Evolutionary conservation across 306 rosid genomes (phyloP).

Genomic region (Quercus agrifolia): DNA sequence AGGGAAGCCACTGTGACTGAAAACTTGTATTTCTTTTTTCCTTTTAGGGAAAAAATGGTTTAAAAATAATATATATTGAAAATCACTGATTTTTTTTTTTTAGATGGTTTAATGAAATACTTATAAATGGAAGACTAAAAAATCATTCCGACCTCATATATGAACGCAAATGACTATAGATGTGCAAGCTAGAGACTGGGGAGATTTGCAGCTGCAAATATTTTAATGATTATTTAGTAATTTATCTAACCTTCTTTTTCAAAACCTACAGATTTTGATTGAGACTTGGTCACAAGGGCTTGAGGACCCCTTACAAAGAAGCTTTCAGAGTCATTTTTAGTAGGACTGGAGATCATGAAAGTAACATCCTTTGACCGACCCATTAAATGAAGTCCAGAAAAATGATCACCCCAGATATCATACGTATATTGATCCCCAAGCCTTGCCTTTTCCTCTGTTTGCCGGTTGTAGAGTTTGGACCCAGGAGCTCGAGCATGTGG

Average conservation of each 20-base stretch:
- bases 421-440: slow-evolving; percentile 62
- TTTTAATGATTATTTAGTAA: slow-evolving; percentile 6
- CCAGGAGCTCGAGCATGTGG: slow-evolving; percentile 78
- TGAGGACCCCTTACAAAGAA: slow-evolving; percentile 89
- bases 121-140: too few relatives aligned
- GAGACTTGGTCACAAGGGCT: slow-evolving; percentile 45
- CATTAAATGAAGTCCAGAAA: slow-evolving; percentile 67
- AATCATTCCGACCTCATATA: background rate
- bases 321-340: slow-evolving; percentile 63
- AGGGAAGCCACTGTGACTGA: background rate
- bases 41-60: background rate
- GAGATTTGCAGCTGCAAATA: slow-evolving; percentile 6
- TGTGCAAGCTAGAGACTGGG: background rate
- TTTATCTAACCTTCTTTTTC: slow-evolving; percentile 42
- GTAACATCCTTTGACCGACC: slow-evolving; percentile 47
- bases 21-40: background rate
- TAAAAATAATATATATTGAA: background rate
- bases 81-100: background rate
- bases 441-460: slow-evolving; percentile 38
- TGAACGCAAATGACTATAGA: background rate
- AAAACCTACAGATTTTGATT: slow-evolving; percentile 33
- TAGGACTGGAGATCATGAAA: slow-evolving; percentile 45
- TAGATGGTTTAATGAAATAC: too few relatives aligned
- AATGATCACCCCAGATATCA: slow-evolving; percentile 97
- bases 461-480: slow-evolving; percentile 37